These are phyloP conservation scores for Pseudocercospora cruenta DNA, from an alignment of 2,329 filamentous ascomycete genomes.

Conservation along the genomic window DNA sequence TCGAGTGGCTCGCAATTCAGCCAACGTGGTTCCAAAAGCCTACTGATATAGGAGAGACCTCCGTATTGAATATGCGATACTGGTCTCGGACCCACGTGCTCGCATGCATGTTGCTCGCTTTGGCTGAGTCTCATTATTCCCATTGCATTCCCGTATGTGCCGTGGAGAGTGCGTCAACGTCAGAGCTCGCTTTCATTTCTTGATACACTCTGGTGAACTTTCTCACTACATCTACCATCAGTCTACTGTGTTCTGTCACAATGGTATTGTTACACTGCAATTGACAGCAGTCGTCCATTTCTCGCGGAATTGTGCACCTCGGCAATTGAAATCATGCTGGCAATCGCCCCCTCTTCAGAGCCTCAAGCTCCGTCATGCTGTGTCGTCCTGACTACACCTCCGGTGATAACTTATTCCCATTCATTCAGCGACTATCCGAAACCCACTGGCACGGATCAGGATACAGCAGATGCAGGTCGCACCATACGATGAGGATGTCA, in stretches of 20 bases:
- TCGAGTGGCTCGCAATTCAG: not conserved
- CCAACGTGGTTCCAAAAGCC: no score
- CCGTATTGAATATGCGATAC: not conserved
- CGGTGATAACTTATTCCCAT: slow-evolving; percentile 9
- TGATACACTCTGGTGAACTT: not conserved
- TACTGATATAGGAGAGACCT: no score
- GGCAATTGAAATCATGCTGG: slow-evolving; percentile 1
- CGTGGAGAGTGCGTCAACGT: not conserved
- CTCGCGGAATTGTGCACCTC: not conserved
- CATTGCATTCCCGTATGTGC: not conserved
- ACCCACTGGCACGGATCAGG: not conserved
- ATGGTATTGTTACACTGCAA: not conserved
- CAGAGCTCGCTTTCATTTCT: not conserved
- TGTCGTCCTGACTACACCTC: not conserved
- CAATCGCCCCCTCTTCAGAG: slow-evolving; percentile 3
- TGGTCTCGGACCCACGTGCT: not conserved
- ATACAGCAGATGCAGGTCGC: slow-evolving; percentile 7
- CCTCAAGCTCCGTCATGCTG: slow-evolving; percentile 4
- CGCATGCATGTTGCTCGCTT: not conserved
- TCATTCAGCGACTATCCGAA: not conserved
- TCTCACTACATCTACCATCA: not conserved
- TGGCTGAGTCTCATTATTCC: not conserved
- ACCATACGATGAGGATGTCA: slow-evolving; percentile 3
- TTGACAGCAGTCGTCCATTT: not conserved
- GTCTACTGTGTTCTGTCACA: not conserved